phyloP scores from a whole-genome alignment of 495 filamentous ascomycete species.

The Aspergillus ellipticus region DNA sequence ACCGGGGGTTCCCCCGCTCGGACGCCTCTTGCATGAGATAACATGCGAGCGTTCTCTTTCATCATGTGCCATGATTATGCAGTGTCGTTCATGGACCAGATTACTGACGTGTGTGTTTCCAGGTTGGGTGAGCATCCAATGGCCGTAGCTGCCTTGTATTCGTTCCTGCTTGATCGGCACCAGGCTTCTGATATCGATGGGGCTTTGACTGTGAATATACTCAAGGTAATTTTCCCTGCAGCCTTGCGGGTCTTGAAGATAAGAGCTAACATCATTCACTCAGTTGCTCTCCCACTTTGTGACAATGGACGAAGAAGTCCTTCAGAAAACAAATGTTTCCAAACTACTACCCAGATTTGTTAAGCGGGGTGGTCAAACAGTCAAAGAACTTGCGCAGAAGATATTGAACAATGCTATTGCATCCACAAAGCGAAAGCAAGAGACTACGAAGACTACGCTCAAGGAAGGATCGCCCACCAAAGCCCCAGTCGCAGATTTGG shows the following conservation, averaged over 20 bases:
- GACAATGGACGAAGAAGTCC: conserved; percentile 57
- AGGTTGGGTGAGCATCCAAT: conserved; percentile 56
- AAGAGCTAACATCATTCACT: conserved; percentile 5
- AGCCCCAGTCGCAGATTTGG: conserved; percentile 19
- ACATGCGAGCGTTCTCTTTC: not conserved
- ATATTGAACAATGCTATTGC: conserved; percentile 55
- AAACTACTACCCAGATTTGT: conserved; percentile 58
- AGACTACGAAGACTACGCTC: conserved; percentile 26
- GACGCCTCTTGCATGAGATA: not conserved
- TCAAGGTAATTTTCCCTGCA: conserved; percentile 44
- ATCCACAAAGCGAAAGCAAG: conserved; percentile 48
- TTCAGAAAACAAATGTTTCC: conserved; percentile 65
- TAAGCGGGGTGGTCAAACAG: conserved; percentile 63
- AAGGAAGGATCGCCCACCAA: conserved; percentile 35
- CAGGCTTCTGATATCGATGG: conserved; percentile 64
- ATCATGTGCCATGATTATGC: not conserved
- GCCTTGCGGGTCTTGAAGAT: not conserved
- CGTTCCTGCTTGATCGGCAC: conserved; percentile 63
- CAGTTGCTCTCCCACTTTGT: conserved; percentile 62
- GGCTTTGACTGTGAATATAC: conserved; percentile 56
- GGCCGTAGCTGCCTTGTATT: conserved; percentile 53
- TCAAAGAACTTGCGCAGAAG: conserved; percentile 54
- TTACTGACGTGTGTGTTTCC: conserved; percentile 36
- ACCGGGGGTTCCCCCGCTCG: not conserved
- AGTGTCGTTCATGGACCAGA: not conserved